Evolutionary conservation across 2,329 filamentous ascomycete genomes (phyloP).

Genomic region (Cordyceps pruinosa): DNA sequence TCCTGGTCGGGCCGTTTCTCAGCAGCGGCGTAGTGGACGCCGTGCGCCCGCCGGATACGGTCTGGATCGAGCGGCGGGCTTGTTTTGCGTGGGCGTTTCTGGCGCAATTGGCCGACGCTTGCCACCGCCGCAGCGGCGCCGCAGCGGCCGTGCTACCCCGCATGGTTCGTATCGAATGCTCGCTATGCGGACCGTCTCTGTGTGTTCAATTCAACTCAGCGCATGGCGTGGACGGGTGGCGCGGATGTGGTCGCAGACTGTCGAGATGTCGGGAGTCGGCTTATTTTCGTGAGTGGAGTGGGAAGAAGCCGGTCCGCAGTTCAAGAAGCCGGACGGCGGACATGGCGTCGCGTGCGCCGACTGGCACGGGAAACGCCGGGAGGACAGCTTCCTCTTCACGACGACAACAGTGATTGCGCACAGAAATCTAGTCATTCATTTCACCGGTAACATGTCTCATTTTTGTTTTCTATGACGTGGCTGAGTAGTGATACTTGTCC

Average conservation of each 20-base stretch:
- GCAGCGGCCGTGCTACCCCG: slow-evolving; percentile 14
- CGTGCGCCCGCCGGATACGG: background rate
- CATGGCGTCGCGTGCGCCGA: background rate
- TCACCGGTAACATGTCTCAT: background rate
- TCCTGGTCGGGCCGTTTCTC: slow-evolving; percentile 10
- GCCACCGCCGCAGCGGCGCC: slow-evolving; percentile 15
- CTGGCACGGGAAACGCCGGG: background rate
- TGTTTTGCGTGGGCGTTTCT: background rate
- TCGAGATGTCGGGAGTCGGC: slow-evolving; percentile 2
- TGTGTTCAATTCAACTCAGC: background rate
- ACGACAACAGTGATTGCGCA: too few species aligned
- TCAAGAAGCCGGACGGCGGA: background rate
- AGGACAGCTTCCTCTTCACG: too few species aligned
- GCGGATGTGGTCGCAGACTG: background rate
- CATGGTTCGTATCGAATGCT: slow-evolving; percentile 13
- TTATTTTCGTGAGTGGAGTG: slow-evolving; percentile 10
- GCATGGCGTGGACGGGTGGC: background rate
- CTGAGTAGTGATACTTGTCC: slow-evolving; percentile 24
- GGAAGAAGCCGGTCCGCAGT: slow-evolving; percentile 4
- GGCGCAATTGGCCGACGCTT: slow-evolving; percentile 12
- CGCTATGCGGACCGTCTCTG: background rate
- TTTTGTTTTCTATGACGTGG: background rate
- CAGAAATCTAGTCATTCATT: background rate
- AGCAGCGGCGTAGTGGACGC: slow-evolving; percentile 1
- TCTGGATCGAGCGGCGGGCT: background rate